Percentiles rank a stretch among this genome's conserved stretches.
phyloP scores from a whole-genome alignment of 257 asterid genomes.

The Gentiana straminea region DNA sequence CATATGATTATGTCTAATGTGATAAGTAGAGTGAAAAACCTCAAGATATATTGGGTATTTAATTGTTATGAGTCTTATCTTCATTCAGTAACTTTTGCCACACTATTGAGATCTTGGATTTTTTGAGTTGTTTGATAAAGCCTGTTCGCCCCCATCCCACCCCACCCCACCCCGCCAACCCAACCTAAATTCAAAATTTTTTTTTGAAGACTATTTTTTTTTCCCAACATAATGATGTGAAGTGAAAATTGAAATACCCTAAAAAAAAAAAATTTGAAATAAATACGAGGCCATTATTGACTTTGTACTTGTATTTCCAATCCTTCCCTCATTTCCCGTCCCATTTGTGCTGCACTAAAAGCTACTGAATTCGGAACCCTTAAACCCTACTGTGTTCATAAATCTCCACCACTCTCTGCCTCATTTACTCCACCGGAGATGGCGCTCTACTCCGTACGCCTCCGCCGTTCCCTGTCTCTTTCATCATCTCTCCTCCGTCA shows the following conservation, averaged over 20 bases:
- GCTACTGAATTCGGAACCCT: not conserved
- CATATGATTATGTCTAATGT: too few relatives aligned
- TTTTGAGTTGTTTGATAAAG: too few relatives aligned
- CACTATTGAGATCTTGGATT: too few relatives aligned
- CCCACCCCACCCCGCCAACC: not conserved
- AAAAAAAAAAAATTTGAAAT: too few relatives aligned
- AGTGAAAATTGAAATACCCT: too few relatives aligned
- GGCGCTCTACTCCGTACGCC: conserved; percentile 20
- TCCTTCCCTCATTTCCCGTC: not conserved
- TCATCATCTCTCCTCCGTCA: conserved; percentile 29
- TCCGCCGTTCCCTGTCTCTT: conserved; percentile 24
- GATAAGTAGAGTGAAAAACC: too few relatives aligned
- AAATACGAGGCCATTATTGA: not conserved
- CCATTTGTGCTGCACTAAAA: not conserved
- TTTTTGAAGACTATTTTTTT: not conserved
- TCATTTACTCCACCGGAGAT: conserved; percentile 9
- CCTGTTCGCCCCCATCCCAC: conserved; percentile 10
- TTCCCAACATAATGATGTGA: too few relatives aligned
- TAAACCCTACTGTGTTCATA: conserved; percentile 15
- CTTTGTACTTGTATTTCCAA: not conserved
- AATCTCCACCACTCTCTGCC: not conserved
- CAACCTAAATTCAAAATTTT: not conserved
- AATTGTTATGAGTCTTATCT: too few relatives aligned
- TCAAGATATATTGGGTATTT: too few relatives aligned
- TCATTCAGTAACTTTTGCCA: too few relatives aligned